These are phyloP conservation scores for Echites panduratus DNA, from an alignment of 257 asterid genomes.

Conservation along the genomic window DNA sequence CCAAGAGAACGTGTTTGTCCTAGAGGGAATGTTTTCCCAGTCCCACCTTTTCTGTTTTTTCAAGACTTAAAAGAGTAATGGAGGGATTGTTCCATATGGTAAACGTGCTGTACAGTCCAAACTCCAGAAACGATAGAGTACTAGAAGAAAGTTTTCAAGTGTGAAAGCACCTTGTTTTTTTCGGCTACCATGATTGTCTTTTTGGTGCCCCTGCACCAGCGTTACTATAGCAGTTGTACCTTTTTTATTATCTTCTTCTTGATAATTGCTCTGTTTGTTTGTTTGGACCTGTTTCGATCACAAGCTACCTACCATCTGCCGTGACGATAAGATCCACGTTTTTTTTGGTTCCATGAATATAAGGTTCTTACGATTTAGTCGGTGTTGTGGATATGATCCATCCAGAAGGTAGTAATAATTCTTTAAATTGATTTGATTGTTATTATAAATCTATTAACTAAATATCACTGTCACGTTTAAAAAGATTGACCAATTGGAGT, in stretches of 20 bases:
- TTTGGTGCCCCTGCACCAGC: not conserved
- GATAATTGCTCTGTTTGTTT: not conserved
- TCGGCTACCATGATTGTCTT: not conserved
- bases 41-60: not conserved
- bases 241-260: not conserved
- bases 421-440: too few species aligned
- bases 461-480: too few species aligned
- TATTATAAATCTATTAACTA: too few species aligned
- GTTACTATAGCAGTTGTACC: too few species aligned
- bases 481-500: too few species aligned
- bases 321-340: not conserved
- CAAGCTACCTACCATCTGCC: not conserved
- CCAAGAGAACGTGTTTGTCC: not conserved
- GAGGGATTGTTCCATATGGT: constrained; percentile 13
- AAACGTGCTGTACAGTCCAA: constrained; percentile 24
- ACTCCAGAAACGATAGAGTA: too few species aligned
- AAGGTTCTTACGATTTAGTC: not conserved
- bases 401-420: too few species aligned
- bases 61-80: too few species aligned
- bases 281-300: not conserved
- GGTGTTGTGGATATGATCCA: not conserved
- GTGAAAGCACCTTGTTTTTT: constrained; percentile 1
- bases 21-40: not conserved
- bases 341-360: not conserved
- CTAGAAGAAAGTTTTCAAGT: not conserved